phyloP scores from a whole-genome alignment of 306 rosid species.

The Senna siamea region DNA sequence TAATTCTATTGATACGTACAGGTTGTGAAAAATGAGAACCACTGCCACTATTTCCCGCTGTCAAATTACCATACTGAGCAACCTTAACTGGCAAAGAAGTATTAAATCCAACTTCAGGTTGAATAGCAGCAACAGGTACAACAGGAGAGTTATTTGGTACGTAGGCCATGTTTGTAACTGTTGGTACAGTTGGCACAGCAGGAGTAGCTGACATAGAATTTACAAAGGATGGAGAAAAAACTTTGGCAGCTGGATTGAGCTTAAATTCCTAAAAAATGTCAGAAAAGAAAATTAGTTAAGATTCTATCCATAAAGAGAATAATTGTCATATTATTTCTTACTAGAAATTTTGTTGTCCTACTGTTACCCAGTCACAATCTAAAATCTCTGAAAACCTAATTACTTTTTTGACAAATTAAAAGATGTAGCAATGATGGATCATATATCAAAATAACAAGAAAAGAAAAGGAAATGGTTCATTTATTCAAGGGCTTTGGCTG shows the following conservation, averaged over 20 bases:
- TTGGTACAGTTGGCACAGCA: constrained; percentile 56
- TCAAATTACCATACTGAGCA: constrained; percentile 63
- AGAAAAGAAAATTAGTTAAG: constrained; percentile 18
- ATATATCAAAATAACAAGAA: neutral
- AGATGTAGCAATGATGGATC: constrained; percentile 23
- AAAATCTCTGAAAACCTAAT: no score
- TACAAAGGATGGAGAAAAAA: constrained; percentile 72
- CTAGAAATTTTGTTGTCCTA: constrained; percentile 4
- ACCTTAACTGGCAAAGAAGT: constrained; percentile 65
- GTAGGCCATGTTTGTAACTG: constrained; percentile 63
- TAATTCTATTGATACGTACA: constrained; percentile 53
- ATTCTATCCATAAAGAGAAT: constrained; percentile 7
- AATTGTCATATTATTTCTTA: constrained; percentile 23
- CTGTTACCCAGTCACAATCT: constrained; percentile 28
- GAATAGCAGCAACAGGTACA: constrained; percentile 58
- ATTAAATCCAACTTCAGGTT: constrained; percentile 61
- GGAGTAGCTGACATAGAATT: constrained; percentile 48
- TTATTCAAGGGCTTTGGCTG: constrained; percentile 28
- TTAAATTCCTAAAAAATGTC: constrained; percentile 69
- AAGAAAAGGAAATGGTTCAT: constrained; percentile 14
- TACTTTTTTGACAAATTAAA: no score
- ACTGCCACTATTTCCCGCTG: constrained; percentile 64
- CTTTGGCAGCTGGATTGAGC: constrained; percentile 92
- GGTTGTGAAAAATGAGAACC: constrained; percentile 77
- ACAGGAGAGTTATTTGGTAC: constrained; percentile 61